phyloP scores from a whole-genome alignment of 306 rosid genomes.

The Sindora glabra region DNA sequence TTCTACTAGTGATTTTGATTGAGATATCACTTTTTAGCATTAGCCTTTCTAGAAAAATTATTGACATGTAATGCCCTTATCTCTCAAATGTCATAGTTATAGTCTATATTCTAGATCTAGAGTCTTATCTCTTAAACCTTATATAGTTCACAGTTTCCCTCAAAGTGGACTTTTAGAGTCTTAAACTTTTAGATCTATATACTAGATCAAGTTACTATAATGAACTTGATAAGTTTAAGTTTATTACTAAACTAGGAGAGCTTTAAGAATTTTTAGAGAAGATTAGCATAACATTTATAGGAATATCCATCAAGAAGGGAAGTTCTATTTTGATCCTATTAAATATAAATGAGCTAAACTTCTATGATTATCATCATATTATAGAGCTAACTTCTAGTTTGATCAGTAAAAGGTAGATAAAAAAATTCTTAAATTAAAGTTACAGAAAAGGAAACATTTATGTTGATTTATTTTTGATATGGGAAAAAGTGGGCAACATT shows the following conservation, averaged over 20 bases:
- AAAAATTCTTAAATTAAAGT: neutral
- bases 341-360: neutral
- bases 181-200: neutral
- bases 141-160: too few species aligned
- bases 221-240: neutral
- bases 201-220: neutral
- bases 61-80: neutral
- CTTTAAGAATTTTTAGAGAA: neutral
- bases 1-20: too few species aligned
- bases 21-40: neutral
- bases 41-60: neutral
- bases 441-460: neutral
- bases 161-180: neutral
- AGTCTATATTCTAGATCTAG: neutral
- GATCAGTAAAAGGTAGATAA: too few species aligned
- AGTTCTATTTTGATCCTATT: neutral
- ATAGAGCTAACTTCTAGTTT: too few species aligned
- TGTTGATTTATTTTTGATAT: too few species aligned
- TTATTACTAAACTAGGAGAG: too few species aligned
- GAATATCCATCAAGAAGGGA: neutral
- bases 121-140: neutral
- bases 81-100: neutral
- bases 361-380: too few species aligned
- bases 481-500: neutral
- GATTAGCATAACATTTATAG: neutral